Evolutionary conservation across 2,329 filamentous ascomycete genomes (phyloP).

Genomic region (Calonectria henricotiae): DNA sequence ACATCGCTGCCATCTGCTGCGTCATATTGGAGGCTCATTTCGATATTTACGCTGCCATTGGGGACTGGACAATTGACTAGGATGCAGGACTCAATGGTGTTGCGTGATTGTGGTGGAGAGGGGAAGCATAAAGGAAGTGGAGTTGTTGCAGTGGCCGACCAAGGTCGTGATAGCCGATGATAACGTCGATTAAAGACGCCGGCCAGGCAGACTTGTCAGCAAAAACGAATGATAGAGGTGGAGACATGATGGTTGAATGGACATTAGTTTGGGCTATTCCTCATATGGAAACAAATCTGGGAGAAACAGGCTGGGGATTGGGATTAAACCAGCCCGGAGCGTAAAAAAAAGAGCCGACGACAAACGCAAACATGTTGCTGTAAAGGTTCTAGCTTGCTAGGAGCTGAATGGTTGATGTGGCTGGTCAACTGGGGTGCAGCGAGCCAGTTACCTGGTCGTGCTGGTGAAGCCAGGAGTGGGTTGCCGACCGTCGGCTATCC

Average conservation of each 20-base stretch:
- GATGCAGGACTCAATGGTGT: constrained; percentile 11
- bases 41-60: background rate
- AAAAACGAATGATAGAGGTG: constrained; percentile 5
- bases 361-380: background rate
- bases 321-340: background rate
- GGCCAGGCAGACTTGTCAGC: background rate
- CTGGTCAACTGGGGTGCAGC: constrained; percentile 2
- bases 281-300: background rate
- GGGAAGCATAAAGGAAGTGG: constrained; percentile 10
- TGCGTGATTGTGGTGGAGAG: constrained; percentile 16
- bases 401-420: constrained; percentile 3
- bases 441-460: background rate
- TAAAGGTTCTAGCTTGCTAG: background rate
- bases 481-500: constrained; percentile 36
- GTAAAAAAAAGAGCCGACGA: constrained; percentile 19
- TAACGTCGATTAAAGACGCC: constrained; percentile 2
- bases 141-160: constrained; percentile 3
- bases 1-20: background rate
- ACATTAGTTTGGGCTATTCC: background rate
- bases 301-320: background rate
- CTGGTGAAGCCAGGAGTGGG: constrained; percentile 7
- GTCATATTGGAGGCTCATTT: constrained; percentile 7
- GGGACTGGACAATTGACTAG: background rate
- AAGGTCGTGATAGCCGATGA: constrained; percentile 19
- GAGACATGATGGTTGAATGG: background rate